Evolutionary conservation across 2,329 filamentous ascomycete genomes (phyloP), one percentile per base, ranked within the genome.

Genomic region (Orbilia brochopaga): DNA sequence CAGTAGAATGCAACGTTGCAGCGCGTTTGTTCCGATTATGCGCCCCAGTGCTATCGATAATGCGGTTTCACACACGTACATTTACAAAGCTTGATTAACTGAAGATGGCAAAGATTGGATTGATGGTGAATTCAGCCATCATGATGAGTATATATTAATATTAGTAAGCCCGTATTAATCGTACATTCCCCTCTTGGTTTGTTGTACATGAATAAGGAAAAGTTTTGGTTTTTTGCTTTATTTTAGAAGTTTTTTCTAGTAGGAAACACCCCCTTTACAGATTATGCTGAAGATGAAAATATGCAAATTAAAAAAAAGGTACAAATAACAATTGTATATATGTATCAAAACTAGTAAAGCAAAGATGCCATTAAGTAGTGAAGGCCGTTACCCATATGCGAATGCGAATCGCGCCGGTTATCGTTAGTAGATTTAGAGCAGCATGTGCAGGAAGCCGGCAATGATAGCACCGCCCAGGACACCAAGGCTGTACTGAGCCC

Each of bases 401-500:
- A 15, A 17, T 15, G n/a, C 37, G n/a, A 42, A 42, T 17, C 4
- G 37, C 37, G n/a, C 15, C 13, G 37, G 13, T 17, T 42, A 17
- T 42, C n/a, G 13, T 15, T 3, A 42, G 13, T 17, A 13, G 4
- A 17, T 17, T 42, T 42, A 42, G 19, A 48, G 44, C n/a, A 48
- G 44, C 44, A 48, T 48, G 17, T 19, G 44, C 50, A 53, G 52
- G 8, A 60, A 37, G 17, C 48, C 42, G 13, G 53, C 59, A 42
- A 64, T 54, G 46, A 65, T 8, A 35, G 56, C 67, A 21, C 60
- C 60, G 17, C 46, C 56, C 27, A 72, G 50, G 30, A 30, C 55
- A 46, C 50, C 60, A 32, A 65, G 2, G 51, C 58, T 72, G 19
- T 61, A 72, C n/a, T 61, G 55, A 40, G 64, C 52, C 24, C 30